Percentiles rank a stretch among this genome's conserved stretches.
These are phyloP conservation scores for Exidia glandulosa DNA, from an alignment of 768 basidiomycete genomes.

Conservation along the genomic window DNA sequence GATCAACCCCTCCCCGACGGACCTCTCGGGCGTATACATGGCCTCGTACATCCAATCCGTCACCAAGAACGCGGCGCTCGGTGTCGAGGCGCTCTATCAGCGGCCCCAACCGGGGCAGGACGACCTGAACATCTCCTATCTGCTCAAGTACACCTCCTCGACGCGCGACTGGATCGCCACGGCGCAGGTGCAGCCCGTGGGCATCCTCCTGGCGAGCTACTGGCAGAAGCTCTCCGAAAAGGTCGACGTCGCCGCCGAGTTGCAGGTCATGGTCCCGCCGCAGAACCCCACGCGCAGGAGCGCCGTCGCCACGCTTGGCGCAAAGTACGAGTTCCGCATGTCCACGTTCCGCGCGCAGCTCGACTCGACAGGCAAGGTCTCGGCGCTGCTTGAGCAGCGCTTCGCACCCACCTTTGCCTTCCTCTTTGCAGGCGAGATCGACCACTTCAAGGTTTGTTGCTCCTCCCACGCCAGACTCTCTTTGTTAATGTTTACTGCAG, in stretches of 20 bases:
- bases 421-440: conserved; percentile 91
- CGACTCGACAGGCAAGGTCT: conserved; percentile 91
- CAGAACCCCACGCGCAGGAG: conserved; percentile 61
- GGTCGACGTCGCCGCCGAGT: conserved; percentile 93
- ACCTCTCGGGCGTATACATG: conserved; percentile 84
- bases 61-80: conserved; percentile 80
- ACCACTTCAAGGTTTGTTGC: conserved; percentile 83
- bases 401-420: conserved; percentile 94
- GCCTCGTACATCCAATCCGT: conserved; percentile 89
- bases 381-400: conserved; percentile 88
- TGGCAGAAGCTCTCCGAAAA: conserved; percentile 94
- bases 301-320: conserved; percentile 86
- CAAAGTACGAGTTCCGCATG: conserved; percentile 92
- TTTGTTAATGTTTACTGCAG: no score
- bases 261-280: conserved; percentile 67
- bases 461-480: no score
- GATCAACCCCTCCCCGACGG: conserved; percentile 81
- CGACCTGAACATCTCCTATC: conserved; percentile 65
- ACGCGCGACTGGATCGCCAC: conserved; percentile 89
- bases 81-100: conserved; percentile 77
- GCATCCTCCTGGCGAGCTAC: conserved; percentile 83
- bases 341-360: conserved; percentile 90
- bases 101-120: conserved; percentile 58
- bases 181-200: conserved; percentile 71
- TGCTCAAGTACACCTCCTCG: conserved; percentile 64